Evolutionary conservation across 331 rosid genomes (phyloP), one percentile per base, ranked within the genome.

Genomic region (Arachis monticola): DNA sequence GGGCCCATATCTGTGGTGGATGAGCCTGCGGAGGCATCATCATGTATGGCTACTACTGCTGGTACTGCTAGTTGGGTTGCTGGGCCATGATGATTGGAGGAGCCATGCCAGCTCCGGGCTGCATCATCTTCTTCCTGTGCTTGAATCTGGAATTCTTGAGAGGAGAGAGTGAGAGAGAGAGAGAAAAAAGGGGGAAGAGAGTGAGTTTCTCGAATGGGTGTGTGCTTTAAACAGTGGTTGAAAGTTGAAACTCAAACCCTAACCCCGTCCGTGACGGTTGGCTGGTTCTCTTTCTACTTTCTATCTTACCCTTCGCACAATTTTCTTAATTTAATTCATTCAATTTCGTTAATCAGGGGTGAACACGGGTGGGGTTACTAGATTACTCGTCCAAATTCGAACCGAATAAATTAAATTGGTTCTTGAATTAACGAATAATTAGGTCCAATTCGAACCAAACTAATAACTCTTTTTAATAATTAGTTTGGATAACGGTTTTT

Each of bases 81-180:
- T 82, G 93, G 60, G 75, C 77, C 86, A 88, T 72, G 79, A 69
- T 68, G 7, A 6, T 5, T 1, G 81, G 85, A 8, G 91, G 91
- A 55, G 82, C 75, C 75, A 84, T 82, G 8, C 97, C 97, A 48
- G 89, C 66, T 94, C 89, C 93, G 4, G 97, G 91, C 66, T 94
- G 97, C 99, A 92, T 94, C 96, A 81, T 94, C 47, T 69, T 64
- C 60, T 69, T 51, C 56, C 22, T 6, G 14, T 51, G 4, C 56
- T 14, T 64, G 67, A 50, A 68, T 68, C 69, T 22, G 51, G 48
- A 55, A 63, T 30, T 48, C 8, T 6, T 30, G 72, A 66, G 70
- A 64, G 74, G 22, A 17, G 22, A 17, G 22, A 17, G 22, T 17
- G 22, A 17, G 22, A 17, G 0, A 0, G 3, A 10, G 10, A 30